Evolutionary conservation across 1,139 yeast genomes (phyloP).

Genomic region (Candida tetrigidarum): DNA sequence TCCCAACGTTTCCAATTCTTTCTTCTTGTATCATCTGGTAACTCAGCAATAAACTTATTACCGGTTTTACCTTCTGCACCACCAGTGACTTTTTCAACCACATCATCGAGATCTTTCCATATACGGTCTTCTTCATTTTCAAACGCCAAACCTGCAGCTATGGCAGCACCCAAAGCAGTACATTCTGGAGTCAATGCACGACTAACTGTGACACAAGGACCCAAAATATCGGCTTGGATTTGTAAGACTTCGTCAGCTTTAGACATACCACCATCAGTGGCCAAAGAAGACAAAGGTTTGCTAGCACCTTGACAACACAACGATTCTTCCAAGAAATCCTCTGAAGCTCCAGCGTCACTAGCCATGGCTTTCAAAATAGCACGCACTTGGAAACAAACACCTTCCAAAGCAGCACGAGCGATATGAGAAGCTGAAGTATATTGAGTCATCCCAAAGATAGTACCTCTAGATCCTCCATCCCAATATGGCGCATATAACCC

Average conservation of each 20-base stretch:
- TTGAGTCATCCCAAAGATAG: constrained; percentile 91
- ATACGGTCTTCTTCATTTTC: constrained; percentile 61
- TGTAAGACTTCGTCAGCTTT: constrained; percentile 91
- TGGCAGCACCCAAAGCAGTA: constrained; percentile 96
- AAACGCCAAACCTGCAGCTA: constrained; percentile 86
- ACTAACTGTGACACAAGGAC: constrained; percentile 81
- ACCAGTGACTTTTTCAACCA: constrained; percentile 36
- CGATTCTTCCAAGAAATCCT: constrained; percentile 50
- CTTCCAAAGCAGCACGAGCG: constrained; percentile 94
- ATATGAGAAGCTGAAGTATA: constrained; percentile 86
- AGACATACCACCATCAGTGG: constrained; percentile 97
- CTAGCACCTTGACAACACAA: constrained; percentile 45
- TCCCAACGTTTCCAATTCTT: constrained; percentile 79
- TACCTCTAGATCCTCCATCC: constrained; percentile 93
- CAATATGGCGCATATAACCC: constrained; percentile 97
- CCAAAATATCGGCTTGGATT: constrained; percentile 89
- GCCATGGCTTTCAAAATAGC: constrained; percentile 93
- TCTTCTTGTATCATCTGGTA: constrained; percentile 65
- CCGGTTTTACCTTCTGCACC: constrained; percentile 23
- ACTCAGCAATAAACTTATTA: constrained; percentile 58
- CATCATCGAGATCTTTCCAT: constrained; percentile 80
- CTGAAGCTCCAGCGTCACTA: constrained; percentile 69
- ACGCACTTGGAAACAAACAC: constrained; percentile 92
- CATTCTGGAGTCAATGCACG: constrained; percentile 88
- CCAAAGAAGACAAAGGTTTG: constrained; percentile 57